Evolutionary conservation across 768 basidiomycete species (phyloP).

Genomic region (Phanerochaete carnosa): DNA sequence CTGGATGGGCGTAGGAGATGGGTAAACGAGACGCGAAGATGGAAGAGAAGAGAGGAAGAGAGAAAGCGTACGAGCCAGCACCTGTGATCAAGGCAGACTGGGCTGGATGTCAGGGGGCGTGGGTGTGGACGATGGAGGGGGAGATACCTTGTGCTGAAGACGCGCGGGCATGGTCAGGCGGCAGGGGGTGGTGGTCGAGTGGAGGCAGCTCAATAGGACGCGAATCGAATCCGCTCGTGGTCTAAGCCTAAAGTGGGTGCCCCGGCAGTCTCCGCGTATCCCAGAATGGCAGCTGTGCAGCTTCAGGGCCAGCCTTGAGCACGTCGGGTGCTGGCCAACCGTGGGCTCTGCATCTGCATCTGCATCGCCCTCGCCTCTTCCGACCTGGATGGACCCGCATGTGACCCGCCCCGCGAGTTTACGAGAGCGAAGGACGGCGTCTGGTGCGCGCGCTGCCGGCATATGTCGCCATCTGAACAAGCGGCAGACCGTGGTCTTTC

Average conservation of each 20-base stretch:
- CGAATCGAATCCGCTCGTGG: too few relatives aligned
- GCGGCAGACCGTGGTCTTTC: too few relatives aligned
- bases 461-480: too few relatives aligned
- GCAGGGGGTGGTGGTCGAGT: not conserved
- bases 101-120: not conserved
- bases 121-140: not conserved
- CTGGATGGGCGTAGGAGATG: constrained; percentile 40
- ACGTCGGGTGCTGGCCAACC: too few relatives aligned
- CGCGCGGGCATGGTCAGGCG: constrained; percentile 29
- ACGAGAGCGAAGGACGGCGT: too few relatives aligned
- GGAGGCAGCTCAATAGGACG: not conserved
- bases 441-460: too few relatives aligned
- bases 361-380: too few relatives aligned
- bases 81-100: constrained; percentile 45
- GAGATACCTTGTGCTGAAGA: constrained; percentile 31
- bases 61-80: constrained; percentile 43
- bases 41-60: not conserved
- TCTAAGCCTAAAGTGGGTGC: too few relatives aligned
- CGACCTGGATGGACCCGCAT: too few relatives aligned
- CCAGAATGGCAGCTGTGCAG: not conserved
- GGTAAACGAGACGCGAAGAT: constrained; percentile 28
- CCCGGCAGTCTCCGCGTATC: not conserved
- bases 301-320: too few relatives aligned
- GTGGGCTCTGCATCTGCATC: too few relatives aligned
- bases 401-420: too few relatives aligned